Base-by-base conservation (phyloP, 371 early-diverging fungal species). In the Mucor saturninus region DNA sequence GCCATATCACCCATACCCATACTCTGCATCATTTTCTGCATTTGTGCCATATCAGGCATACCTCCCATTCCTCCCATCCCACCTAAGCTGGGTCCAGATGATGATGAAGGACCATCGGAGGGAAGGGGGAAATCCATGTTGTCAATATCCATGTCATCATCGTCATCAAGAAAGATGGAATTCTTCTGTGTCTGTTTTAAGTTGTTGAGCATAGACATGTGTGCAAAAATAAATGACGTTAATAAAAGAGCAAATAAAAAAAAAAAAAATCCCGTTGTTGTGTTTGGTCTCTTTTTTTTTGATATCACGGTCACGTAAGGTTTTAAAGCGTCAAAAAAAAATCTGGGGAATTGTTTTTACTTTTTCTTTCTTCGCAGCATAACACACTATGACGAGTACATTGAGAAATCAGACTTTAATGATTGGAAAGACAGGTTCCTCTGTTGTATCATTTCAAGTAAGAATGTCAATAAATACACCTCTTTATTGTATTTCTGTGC, bases 41-140 rank as follows among this genome's bases (percentile, higher is more conserved):
- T 30, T 45, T 68, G 57, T 14, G 61, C 67, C 69, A 76, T 69
- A 49, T 76, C 58, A 14, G 73, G 76, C 66, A 66, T 67, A n/a
- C 72, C 72, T 6, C 61, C 54, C 1, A 5, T 51, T 10, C 56
- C 66, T 35, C 43, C 43, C 21, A 21, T 21, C 1, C 46, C 39
- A 13, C 66, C 37, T 14, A 53, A 28, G 3, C 11, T 46, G 5
- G 62, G 49, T 40, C 11, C 2, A 45, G 61, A 51, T 43, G 58
- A 42, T 50, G 40, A 49, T 55, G 66, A 57, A 9, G 73, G 45
- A 3, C 49, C 64, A 52, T 80, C 80, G 5, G 57, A 58, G 5
- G 89, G 89, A 62, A 86, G 70, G 42, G 83, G 84, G 53, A 89
- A 86, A 51, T 89, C 89, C 89, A 89, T 87, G 56, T 87, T 85